Evolutionary conservation across 352 stramenopile species (phyloP).

Genomic region (Pythium pyrilobum): DNA sequence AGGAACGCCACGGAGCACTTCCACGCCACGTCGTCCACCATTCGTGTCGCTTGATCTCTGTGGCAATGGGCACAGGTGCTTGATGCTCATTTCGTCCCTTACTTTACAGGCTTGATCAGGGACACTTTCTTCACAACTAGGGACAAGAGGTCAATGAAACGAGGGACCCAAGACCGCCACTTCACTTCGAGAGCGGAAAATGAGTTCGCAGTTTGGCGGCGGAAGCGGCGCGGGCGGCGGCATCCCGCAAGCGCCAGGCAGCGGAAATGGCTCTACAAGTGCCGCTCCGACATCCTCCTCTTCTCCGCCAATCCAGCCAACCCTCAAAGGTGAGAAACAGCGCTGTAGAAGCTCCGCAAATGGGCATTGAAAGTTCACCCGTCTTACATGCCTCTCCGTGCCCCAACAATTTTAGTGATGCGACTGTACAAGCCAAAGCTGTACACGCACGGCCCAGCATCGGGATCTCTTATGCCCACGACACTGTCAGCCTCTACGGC

Average conservation of each 20-base stretch:
- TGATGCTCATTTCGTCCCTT: no score
- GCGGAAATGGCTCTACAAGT: constrained; percentile 8
- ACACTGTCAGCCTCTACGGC: constrained; percentile 38
- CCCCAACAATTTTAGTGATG: constrained; percentile 65
- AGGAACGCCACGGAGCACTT: constrained; percentile 77
- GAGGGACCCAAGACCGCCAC: not conserved
- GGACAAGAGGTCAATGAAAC: not conserved
- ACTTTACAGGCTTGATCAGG: no score
- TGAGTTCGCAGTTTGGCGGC: constrained; percentile 20
- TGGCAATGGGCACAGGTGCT: not conserved
- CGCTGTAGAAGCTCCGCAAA: not conserved
- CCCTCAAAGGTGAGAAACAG: constrained; percentile 53
- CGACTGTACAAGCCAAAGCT: constrained; percentile 88
- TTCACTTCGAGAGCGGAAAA: constrained; percentile 1
- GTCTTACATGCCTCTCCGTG: no score
- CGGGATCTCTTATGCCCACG: constrained; percentile 58
- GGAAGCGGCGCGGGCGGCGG: not conserved
- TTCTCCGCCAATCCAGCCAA: constrained; percentile 46
- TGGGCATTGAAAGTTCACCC: not conserved
- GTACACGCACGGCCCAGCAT: constrained; percentile 46
- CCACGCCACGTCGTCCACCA: constrained; percentile 64
- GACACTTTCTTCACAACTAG: no score
- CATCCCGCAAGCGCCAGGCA: constrained; percentile 18
- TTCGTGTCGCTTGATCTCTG: not conserved
- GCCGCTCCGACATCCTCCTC: not conserved